These are phyloP conservation scores for Hyaloperonospora arabidopsidis DNA, from an alignment of 352 stramenopile species.

Conservation along the genomic window DNA sequence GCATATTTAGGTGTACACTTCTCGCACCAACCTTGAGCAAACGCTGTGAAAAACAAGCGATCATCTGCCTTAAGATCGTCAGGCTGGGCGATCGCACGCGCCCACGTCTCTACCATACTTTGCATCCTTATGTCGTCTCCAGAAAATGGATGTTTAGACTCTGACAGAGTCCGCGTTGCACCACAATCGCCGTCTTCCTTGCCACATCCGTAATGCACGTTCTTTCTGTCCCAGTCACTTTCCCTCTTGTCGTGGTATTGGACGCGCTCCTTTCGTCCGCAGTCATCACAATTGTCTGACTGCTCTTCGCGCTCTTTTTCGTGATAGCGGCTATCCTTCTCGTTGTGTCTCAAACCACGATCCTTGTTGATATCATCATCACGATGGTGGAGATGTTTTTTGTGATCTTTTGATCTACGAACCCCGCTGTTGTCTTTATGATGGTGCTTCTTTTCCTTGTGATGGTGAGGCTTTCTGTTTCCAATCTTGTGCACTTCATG, in stretches of 20 bases:
- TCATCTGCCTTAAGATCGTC: conserved; percentile 28
- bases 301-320: too few relatives aligned
- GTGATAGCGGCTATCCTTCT: too few relatives aligned
- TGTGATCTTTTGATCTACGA: background rate
- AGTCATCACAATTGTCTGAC: conserved; percentile 2
- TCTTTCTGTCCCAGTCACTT: conserved; percentile 9
- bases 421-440: conserved; percentile 3
- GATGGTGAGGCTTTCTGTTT: conserved; percentile 5
- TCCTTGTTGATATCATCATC: too few relatives aligned
- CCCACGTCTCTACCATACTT: conserved; percentile 22
- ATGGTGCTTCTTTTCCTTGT: conserved; percentile 5
- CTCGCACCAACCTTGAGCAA: conserved; percentile 60
- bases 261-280: conserved; percentile 6
- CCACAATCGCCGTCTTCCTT: conserved; percentile 8
- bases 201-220: conserved; percentile 7
- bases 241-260: conserved; percentile 13
- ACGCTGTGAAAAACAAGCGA: conserved; percentile 61
- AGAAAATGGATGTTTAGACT: conserved; percentile 24
- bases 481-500: conserved; percentile 12
- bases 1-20: conserved; percentile 38
- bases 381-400: conserved; percentile 1
- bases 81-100: conserved; percentile 24
- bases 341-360: too few relatives aligned
- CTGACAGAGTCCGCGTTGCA: conserved; percentile 7
- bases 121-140: conserved; percentile 16